Evolutionary conservation across 208 protist genomes (phyloP).

Genomic region (Crithidia brevicula): DNA sequence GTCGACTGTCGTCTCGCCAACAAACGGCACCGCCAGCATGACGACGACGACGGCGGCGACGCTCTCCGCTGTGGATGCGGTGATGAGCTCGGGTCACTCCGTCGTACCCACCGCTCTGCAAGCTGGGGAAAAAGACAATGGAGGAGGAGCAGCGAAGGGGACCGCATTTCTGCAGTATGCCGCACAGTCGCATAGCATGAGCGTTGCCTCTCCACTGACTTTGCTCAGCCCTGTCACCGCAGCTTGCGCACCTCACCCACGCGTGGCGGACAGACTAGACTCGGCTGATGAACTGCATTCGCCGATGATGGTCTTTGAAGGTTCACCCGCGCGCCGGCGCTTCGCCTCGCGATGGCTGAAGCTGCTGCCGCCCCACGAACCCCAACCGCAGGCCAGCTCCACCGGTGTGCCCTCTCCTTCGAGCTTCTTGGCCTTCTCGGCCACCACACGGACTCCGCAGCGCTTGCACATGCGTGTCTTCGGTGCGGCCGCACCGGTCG

Average conservation of each 20-base stretch:
- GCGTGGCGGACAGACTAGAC: too few relatives aligned
- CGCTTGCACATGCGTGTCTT: not conserved
- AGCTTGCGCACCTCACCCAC: too few relatives aligned
- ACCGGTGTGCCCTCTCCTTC: not conserved
- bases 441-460: not conserved
- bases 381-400: not conserved
- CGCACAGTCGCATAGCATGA: not conserved
- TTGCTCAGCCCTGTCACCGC: too few relatives aligned
- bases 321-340: too few relatives aligned
- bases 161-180: too few relatives aligned
- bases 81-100: not conserved
- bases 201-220: not conserved
- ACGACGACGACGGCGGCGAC: not conserved
- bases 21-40: not conserved
- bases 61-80: not conserved
- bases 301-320: too few relatives aligned
- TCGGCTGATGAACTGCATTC: not conserved
- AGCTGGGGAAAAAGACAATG: too few relatives aligned
- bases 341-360: not conserved
- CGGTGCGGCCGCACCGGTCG: not conserved
- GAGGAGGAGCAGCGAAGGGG: too few relatives aligned
- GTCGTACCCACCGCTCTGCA: not conserved
- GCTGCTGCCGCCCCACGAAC: slow-evolving; percentile 7
- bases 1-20: not conserved
- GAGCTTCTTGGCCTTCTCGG: slow-evolving; percentile 20